Conservation (phyloP, 1,139 yeast genomes). For the Kodamaea derodonti region DNA sequence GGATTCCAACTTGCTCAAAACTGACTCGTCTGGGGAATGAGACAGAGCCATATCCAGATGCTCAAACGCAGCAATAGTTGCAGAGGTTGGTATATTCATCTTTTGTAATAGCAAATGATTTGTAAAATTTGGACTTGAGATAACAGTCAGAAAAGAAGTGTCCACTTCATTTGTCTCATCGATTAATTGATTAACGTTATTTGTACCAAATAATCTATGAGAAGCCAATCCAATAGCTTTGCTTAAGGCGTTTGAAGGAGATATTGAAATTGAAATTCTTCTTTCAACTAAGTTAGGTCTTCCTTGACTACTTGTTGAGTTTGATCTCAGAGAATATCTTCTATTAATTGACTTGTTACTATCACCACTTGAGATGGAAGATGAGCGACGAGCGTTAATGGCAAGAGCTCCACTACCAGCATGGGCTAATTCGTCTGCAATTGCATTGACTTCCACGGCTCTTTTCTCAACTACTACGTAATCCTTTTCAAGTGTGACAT, state of each 20-base stretch:
- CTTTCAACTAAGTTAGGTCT: conserved; percentile 55
- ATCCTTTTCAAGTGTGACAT: conserved; percentile 63
- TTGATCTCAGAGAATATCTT: conserved; percentile 31
- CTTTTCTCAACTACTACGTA: conserved; percentile 93
- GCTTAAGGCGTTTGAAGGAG: conserved; percentile 85
- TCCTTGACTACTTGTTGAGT: conserved; percentile 33
- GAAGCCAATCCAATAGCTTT: conserved; percentile 88
- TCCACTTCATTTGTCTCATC: conserved; percentile 15
- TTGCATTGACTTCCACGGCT: conserved; percentile 90
- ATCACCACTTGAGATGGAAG: conserved; percentile 15
- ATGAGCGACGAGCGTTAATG: conserved; percentile 24
- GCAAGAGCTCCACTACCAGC: conserved; percentile 60
- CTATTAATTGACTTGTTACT: conserved; percentile 13
- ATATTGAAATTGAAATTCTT: conserved; percentile 63
- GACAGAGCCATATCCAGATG: conserved; percentile 8
- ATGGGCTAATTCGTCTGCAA: conserved; percentile 85
- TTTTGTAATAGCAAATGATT: conserved; percentile 34
- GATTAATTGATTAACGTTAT: conserved; percentile 8
- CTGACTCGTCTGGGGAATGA: conserved; percentile 32
- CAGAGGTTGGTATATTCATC: conserved; percentile 27
- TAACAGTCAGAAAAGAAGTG: conserved; percentile 18
- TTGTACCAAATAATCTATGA: conserved; percentile 71
- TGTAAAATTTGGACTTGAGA: conserved; percentile 34
- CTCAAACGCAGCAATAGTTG: conserved; percentile 12
- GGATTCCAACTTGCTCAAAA: conserved; percentile 56